A percentile compares a stretch with the other conserved stretches of the same genome.
Evolutionary conservation across 257 asterid species (phyloP).

Genomic region (Sherardia arvensis): DNA sequence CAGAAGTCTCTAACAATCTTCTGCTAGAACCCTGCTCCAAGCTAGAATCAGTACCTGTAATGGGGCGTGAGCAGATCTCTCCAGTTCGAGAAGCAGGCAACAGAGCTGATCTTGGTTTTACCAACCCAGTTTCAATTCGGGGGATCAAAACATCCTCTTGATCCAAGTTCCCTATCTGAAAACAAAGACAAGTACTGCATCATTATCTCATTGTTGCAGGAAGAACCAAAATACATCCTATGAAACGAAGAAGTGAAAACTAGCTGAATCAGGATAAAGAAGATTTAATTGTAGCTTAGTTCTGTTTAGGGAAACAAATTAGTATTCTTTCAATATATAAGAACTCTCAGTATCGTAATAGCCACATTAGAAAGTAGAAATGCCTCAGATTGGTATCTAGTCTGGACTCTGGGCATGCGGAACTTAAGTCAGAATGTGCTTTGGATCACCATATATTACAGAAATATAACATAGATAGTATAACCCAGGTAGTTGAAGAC

Average conservation of each 20-base stretch:
- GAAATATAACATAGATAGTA: too few species aligned
- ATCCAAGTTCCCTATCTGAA: conserved; percentile 47
- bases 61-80: conserved; percentile 14
- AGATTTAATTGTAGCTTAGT: too few species aligned
- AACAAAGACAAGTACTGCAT: not conserved
- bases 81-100: conserved; percentile 20
- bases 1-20: conserved; percentile 74
- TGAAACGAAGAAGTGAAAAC: not conserved
- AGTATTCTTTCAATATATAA: too few species aligned
- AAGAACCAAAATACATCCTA: not conserved
- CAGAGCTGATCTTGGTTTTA: conserved; percentile 14
- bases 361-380: too few species aligned
- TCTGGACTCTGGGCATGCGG: too few species aligned
- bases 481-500: too few species aligned
- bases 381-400: too few species aligned
- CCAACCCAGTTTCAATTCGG: conserved; percentile 12
- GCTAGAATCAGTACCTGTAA: conserved; percentile 83
- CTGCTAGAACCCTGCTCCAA: conserved; percentile 72
- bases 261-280: not conserved
- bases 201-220: not conserved
- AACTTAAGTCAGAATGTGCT: too few species aligned
- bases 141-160: conserved; percentile 30
- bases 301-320: too few species aligned
- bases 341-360: too few species aligned
- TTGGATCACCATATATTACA: too few species aligned